Percentiles rank a stretch among this genome's conserved stretches.
These are phyloP conservation scores for Chaetomidium leptoderma DNA, from an alignment of 495 filamentous ascomycete species.

Conservation along the genomic window DNA sequence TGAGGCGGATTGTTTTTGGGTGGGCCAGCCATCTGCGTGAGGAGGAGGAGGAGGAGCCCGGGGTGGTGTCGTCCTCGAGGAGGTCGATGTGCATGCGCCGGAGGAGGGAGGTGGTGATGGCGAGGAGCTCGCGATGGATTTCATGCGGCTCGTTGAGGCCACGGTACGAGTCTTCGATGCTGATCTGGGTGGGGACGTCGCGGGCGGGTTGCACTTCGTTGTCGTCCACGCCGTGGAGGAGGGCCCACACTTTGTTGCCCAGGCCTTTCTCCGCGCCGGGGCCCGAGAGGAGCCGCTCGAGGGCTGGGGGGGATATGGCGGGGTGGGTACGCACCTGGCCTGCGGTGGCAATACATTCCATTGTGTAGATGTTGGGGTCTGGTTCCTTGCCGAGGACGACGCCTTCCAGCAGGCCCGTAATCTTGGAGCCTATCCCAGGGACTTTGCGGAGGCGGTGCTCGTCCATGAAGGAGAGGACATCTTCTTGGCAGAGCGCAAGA, in stretches of 20 bases:
- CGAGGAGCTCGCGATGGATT: slow-evolving; percentile 56
- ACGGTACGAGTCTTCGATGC: slow-evolving; percentile 84
- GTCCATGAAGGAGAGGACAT: slow-evolving; percentile 65
- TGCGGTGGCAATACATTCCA: slow-evolving; percentile 54
- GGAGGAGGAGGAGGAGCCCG: not conserved
- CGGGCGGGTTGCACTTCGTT: slow-evolving; percentile 65
- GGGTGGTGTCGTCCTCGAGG: slow-evolving; percentile 29
- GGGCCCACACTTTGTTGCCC: slow-evolving; percentile 56
- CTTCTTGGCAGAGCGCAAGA: slow-evolving; percentile 55
- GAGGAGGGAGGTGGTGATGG: slow-evolving; percentile 65
- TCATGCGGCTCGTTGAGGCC: slow-evolving; percentile 58
- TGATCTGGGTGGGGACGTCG: slow-evolving; percentile 79
- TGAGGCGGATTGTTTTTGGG: slow-evolving; percentile 65
- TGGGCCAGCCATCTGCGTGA: slow-evolving; percentile 37
- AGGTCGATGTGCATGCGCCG: slow-evolving; percentile 76
- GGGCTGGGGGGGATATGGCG: slow-evolving; percentile 53
- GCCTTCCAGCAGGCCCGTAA: slow-evolving; percentile 63
- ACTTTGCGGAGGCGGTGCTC: slow-evolving; percentile 72
- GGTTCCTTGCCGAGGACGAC: slow-evolving; percentile 49
- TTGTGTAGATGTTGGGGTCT: slow-evolving; percentile 34
- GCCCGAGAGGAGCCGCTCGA: slow-evolving; percentile 63
- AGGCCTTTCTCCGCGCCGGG: slow-evolving; percentile 66
- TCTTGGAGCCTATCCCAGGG: slow-evolving; percentile 78
- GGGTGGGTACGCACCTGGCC: slow-evolving; percentile 58
- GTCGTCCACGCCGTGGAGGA: slow-evolving; percentile 60